Base-by-base conservation (phyloP, 257 asterid genomes). In the Paulownia fortunei region DNA sequence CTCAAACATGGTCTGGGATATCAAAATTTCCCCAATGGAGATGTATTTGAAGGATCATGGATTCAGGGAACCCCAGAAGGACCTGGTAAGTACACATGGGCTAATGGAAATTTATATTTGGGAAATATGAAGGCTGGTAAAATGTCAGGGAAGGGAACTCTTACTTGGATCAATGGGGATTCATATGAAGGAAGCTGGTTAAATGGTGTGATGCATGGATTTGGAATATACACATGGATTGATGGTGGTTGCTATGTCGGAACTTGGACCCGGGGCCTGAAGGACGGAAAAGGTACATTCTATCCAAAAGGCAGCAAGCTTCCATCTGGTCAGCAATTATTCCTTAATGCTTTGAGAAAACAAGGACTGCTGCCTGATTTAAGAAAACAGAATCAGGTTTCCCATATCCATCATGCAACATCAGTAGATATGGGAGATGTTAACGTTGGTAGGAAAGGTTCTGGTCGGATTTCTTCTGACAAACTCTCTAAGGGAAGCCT, bases 231-330 rank as follows among this genome's bases (percentile, higher is more conserved):
- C 82, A 82, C 92, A 0, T 91, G 97, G 97, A 60, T 76, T 36
- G 87, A 87, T 52, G 91, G 94, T 58, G 83, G 94, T 56, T 82
- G 88, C 77, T 91, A 86, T 64, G 85, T 89, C 1, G 97, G 94
- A 47, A 91, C 87, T 2, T 91, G 92, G 92, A 91, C 97, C 10
- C 74, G 73, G 5, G 92, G 97, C 49, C 79, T 89, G 54, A 91
- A 91, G 81, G 97, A 91, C 67, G 97, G 97, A 27, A 91, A 89
- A 81, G 97, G 97, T 24, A 74, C 90, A 23, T 91, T 91, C 74
- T 91, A 91, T 71, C 97, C 94, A 21, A 85, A 73, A 56, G 97
- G 94, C 51, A 85, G 88, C 41, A 85, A 65, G 55, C 79, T 89
- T 75, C 87, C 90, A n/a, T 79, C 88, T 21, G 79, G 82, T 47